Percentiles rank a stretch among this genome's conserved stretches.
phyloP scores from a whole-genome alignment of 805 yeast species.

The Cyberlindnera bimundalis region DNA sequence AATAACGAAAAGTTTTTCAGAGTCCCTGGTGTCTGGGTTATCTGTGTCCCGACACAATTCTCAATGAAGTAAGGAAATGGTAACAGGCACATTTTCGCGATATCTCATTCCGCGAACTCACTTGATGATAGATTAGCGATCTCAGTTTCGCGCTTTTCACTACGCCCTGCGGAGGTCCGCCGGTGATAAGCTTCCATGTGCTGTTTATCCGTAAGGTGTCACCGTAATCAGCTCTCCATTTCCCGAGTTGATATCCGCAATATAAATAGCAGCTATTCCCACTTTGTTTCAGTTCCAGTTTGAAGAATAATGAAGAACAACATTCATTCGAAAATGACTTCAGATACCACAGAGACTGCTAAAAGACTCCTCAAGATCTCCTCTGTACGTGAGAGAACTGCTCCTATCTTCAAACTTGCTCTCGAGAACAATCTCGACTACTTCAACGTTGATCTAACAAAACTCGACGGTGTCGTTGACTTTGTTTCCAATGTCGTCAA shows the following conservation, averaged over 20 bases:
- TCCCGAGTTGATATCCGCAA: too few relatives aligned
- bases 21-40: slow-evolving; percentile 25
- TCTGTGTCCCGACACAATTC: background rate
- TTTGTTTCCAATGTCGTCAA: slow-evolving; percentile 41
- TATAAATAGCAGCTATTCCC: background rate
- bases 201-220: too few relatives aligned
- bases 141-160: background rate
- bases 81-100: background rate
- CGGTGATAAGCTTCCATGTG: slow-evolving; percentile 10
- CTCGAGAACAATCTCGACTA: slow-evolving; percentile 35
- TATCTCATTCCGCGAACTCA: background rate
- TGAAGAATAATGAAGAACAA: background rate
- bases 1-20: slow-evolving; percentile 16
- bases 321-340: slow-evolving; percentile 3
- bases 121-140: too few relatives aligned
- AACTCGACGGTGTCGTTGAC: slow-evolving; percentile 40
- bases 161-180: slow-evolving; percentile 7
- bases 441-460: slow-evolving; percentile 43
- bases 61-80: too few relatives aligned
- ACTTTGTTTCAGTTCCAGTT: too few relatives aligned
- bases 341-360: slow-evolving; percentile 1
- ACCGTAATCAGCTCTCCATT: too few relatives aligned
- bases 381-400: slow-evolving; percentile 53
- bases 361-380: slow-evolving; percentile 44
- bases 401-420: slow-evolving; percentile 40